These are phyloP conservation scores for Sclerotinia spermophila DNA, from an alignment of 2,329 filamentous ascomycete species.

Conservation along the genomic window DNA sequence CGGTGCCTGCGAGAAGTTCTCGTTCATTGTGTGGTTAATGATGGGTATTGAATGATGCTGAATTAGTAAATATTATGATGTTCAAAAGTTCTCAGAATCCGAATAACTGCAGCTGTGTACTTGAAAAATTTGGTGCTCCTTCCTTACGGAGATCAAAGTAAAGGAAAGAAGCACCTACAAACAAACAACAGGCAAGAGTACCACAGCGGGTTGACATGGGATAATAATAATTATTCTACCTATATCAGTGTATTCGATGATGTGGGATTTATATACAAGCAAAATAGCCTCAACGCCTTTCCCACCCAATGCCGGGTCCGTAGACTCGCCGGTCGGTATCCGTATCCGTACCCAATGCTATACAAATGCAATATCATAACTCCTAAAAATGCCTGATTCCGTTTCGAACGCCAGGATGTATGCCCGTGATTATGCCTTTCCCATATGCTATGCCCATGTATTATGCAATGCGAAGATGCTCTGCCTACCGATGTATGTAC, in stretches of 20 bases:
- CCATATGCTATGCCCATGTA: not conserved
- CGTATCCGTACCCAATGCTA: slow-evolving; percentile 9
- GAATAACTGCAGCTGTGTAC: not conserved
- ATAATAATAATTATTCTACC: not conserved
- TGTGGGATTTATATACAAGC: not conserved
- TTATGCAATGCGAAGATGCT: not conserved
- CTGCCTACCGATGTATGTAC: not conserved
- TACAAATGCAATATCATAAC: not conserved
- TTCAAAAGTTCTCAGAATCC: not conserved
- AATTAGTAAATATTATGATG: not conserved
- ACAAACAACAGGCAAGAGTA: too few species aligned
- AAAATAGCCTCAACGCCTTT: not conserved
- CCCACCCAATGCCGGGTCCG: slow-evolving; percentile 24
- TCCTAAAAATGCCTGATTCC: not conserved
- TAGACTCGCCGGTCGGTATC: slow-evolving; percentile 27
- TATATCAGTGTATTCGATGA: not conserved
- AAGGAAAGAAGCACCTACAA: not conserved
- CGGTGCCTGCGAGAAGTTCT: not conserved
- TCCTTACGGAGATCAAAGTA: not conserved
- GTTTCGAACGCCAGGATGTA: not conserved
- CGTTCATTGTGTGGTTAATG: not conserved
- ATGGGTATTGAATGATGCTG: not conserved
- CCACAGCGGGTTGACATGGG: too few species aligned
- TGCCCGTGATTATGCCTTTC: not conserved
- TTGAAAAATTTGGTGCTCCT: not conserved